Evolutionary conservation across 2,329 filamentous ascomycete species (phyloP), one percentile per base, ranked within the genome.

Genomic region (Alternaria angustiovoidea): DNA sequence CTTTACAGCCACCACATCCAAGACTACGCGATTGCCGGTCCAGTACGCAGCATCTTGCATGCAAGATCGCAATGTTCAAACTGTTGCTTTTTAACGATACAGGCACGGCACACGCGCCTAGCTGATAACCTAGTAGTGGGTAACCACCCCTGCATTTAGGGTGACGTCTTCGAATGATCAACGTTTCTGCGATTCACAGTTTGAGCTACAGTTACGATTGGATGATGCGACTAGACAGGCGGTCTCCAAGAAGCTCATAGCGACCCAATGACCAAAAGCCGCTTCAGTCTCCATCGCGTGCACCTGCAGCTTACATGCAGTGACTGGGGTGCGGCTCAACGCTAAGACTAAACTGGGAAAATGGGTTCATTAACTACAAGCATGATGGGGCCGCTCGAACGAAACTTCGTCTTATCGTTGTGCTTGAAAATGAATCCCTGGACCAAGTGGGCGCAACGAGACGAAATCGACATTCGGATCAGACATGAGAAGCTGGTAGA

Each of bases 251-350:
- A 51, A 46, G n/a, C 32, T 20, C 42, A 18, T n/a, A 39, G 16
- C 30, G 22, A 48, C 24, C 65, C 63, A 69, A 68, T 66, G 18
- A 51, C 18, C 22, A 48, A 18, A 48, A 41, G 49, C 51, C 43
- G 54, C 46, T 38, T 22, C 36, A 32, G 20, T 30, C n/a, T 49
- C 62, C 39, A 54, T 58, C 47, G 61, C 22, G 43, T 55, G 44
- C 57, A 57, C 54, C 52, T 64, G 59, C 48, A 51, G 64, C 64
- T 66, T 65, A 66, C 53, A 51, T 59, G 59, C 55, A 63, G 20
- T 44, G 24, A 56, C 51, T 24, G 30, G 54, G 57, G 42, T 54
- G 44, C 18, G 18, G n/a, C 26, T 43, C 26, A 57, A 49, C 63
- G 56, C 65, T 67, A 65, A 32, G 20, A 59, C 58, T 53, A 49